Evolutionary conservation across 768 basidiomycete species (phyloP), one percentile per base, ranked within the genome.

Genomic region (Termitomyces sp.): DNA sequence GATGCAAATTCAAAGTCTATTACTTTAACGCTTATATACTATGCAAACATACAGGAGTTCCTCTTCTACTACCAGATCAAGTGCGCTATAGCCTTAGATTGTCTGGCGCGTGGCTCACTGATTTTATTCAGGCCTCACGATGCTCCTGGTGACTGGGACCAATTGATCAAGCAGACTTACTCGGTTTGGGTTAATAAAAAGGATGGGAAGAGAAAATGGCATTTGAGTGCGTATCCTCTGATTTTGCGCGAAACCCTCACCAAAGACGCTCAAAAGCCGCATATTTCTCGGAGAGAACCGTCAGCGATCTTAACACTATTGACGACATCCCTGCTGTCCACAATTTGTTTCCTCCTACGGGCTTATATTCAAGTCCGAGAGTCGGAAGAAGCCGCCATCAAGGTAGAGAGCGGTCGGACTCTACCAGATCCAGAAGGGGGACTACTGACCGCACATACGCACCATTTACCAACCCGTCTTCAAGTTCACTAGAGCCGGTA

Each of bases 101-200:
- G n/a, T 11, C 7, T 9, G 21, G 10, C n/a, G 35, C 8, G n/a
- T 28, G 30, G 37, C 8, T 24, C 19, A 40, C 28, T 43, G 22
- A 38, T 43, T 19, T 11, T 35, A 30, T 34, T 12, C 11, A 56
- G 55, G 21, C 55, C 55, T 34, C 51, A 41, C 17, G 50, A 56
- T 9, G 55, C 55, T 34, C 44, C 50, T 9, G 17, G 5, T 26
- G 50, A 51, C 14, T 85, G 84, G 84, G 82, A 87, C 63, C 81
- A 81, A 9, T 74, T 90, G 44, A 85, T 91, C 54, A 91, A 91
- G 68, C 90, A 90, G 68, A 91, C 90, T 0, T 92, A 90, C 65
- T 90, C 88, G 0, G 89, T 87, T 30, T 88, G 83, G 83, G 82
- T 87, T 30, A 75, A 82, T 53, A 82, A 83, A 5, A 78, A 78